Base-by-base conservation (phyloP, 768 basidiomycete species). In the Sporobolomyces phaffii region DNA sequence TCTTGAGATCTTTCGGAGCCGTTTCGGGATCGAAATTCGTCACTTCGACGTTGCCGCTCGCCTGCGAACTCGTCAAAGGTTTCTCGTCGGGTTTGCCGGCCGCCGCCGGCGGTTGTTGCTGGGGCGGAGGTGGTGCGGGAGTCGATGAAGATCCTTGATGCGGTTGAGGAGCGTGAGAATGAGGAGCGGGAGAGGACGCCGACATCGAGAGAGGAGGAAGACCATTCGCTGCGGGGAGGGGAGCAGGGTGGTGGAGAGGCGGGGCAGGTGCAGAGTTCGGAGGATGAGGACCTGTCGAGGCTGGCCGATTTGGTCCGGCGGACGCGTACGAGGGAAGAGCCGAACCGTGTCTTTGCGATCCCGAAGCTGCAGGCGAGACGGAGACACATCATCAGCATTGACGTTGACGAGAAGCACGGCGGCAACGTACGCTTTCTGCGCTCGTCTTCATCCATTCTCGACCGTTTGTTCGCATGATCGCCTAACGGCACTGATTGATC, bases 1-100 rank as follows among this genome's bases (percentile, higher is more conserved):
- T 92, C 86, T 80, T 80, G 49, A 78, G 73, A 44, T 78, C 79
- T 28, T 77, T 72, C 24, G 77, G 75, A 9, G 78, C 76, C 49
- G 77, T 77, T 3, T 79, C 79, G 15, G 77, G 77, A 50, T 79
- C 78, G 15, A 79, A 75, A 52, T 77, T 77, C 18, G 76, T 76
- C 9, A 51, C 38, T 53, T 72, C 59, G 49, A 51, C 57, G 14
- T 33, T 43, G 20, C 29, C 45, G 29, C 15, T 29, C 15, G n/a
- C n/a, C n/a, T n/a, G n/a, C n/a, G n/a, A n/a, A n/a, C n/a, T n/a
- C n/a, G 20, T 44, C 33, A 18, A 40, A 22, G 63, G 58, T 29
- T 58, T 47, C 24, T 54, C 52, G 22, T 62, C 61, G 24, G n/a
- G 29, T 54, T 64, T 65, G 60, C 44, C 3, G n/a, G 62, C 45